Base-by-base conservation (phyloP, 2,329 filamentous ascomycete genomes). In the Pseudofabraea citricarpa region DNA sequence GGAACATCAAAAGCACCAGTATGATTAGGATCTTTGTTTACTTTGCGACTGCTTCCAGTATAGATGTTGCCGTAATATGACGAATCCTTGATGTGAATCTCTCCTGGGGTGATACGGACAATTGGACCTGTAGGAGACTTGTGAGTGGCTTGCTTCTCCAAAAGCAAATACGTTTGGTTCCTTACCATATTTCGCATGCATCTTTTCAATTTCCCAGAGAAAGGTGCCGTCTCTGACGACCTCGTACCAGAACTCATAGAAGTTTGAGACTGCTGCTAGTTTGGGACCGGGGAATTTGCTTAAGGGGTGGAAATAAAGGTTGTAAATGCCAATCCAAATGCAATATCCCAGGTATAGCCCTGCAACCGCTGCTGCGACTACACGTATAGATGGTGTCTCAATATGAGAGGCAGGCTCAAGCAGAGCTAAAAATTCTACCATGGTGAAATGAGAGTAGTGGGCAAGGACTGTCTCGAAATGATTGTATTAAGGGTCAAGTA, bases 271-370 rank as follows among this genome's bases (percentile, higher is more conserved):
- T 4, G 57, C 57, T 6, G 59, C 57, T 1, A 54, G 39, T 15
- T 40, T 55, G 5, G 60, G 60, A 6, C 60, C 59, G 5, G 50
- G 56, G 36, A 61, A 59, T 7, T 46, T 37, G 4, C 50, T 48
- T n/a, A 61, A 42, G 7, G 56, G 56, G 41, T 60, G 57, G 10
- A 61, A 51, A 39, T 48, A 61, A 20, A 63, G 51, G 33, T 60
- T 55, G 27, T 45, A 45, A 26, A 31, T 31, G 13, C 13, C 9
- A n/a, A 31, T 12, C 16, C 13, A 12, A 31, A 31, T 31, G n/a
- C n/a, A n/a, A n/a, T n/a, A n/a, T n/a, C n/a, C n/a, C n/a, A n/a
- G n/a, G n/a, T n/a, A n/a, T n/a, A n/a, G n/a, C n/a, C n/a, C n/a
- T n/a, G n/a, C n/a, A n/a, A n/a, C n/a, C n/a, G n/a, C n/a, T n/a